Percentiles rank a stretch among this genome's conserved stretches.
These are phyloP conservation scores for Myrmaecium sp. DNA, from an alignment of 2,329 filamentous ascomycete genomes.

Conservation along the genomic window DNA sequence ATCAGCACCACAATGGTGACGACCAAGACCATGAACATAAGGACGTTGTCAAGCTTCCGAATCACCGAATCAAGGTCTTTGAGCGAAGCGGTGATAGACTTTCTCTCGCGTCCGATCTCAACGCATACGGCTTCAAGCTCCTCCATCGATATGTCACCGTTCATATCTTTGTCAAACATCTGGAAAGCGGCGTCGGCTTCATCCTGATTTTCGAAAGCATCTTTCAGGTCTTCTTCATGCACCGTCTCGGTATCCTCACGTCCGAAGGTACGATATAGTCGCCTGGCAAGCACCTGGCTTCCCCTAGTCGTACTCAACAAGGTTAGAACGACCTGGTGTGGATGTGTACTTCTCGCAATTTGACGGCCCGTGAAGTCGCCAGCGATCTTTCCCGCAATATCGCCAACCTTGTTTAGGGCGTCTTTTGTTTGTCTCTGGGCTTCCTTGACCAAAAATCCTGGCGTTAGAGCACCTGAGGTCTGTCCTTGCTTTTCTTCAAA, in stretches of 20 bases:
- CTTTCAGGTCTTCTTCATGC: constrained; percentile 57
- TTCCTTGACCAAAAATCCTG: constrained; percentile 51
- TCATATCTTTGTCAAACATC: constrained; percentile 94
- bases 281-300: constrained; percentile 69
- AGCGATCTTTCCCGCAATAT: constrained; percentile 70
- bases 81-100: constrained; percentile 83
- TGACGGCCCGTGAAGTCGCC: constrained; percentile 77
- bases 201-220: constrained; percentile 65
- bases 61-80: constrained; percentile 94
- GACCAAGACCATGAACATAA: constrained; percentile 70
- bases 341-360: constrained; percentile 53
- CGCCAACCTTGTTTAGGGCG: constrained; percentile 63
- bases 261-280: constrained; percentile 74
- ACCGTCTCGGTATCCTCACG: constrained; percentile 62
- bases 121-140: constrained; percentile 87
- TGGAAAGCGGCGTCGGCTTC: constrained; percentile 78
- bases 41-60: constrained; percentile 72
- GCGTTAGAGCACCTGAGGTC: constrained; percentile 51
- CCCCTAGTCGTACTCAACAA: constrained; percentile 56
- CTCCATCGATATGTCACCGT: constrained; percentile 90
- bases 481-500: constrained; percentile 44
- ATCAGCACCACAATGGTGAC: constrained; percentile 76
- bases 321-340: constrained; percentile 67
- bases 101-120: constrained; percentile 86
- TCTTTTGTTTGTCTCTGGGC: constrained; percentile 59